Percentiles rank a stretch among this genome's conserved stretches.
These are phyloP conservation scores for Caryopteris hybrid DNA, from an alignment of 305 asterid species.

Conservation along the genomic window DNA sequence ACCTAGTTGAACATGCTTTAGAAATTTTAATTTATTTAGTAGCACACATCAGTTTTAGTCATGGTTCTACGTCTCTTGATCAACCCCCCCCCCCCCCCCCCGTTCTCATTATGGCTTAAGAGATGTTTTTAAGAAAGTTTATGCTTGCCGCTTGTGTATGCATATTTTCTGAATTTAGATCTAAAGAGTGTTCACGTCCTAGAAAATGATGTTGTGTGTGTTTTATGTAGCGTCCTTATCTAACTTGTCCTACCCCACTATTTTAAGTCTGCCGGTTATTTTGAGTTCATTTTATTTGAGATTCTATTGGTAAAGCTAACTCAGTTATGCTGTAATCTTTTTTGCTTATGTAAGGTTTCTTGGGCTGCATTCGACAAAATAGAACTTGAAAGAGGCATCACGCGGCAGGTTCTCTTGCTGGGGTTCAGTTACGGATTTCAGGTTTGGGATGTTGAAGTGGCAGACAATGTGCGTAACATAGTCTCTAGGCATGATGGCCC, in stretches of 20 bases:
- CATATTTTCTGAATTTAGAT: too few species aligned
- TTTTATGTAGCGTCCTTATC: too few species aligned
- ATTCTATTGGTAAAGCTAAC: conserved; percentile 1
- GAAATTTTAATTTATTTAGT: too few species aligned
- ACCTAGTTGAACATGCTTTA: too few species aligned
- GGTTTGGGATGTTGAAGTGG: conserved; percentile 93
- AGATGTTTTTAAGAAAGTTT: too few species aligned
- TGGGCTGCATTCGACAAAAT: conserved; percentile 93
- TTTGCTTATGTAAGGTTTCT: conserved; percentile 45
- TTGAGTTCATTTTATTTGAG: not conserved
- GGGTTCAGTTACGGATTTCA: conserved; percentile 81
- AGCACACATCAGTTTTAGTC: too few species aligned
- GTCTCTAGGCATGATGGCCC: conserved; percentile 91
- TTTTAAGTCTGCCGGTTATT: not conserved
- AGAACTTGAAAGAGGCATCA: conserved; percentile 39
- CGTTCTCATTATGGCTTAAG: too few species aligned
- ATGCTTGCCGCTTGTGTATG: too few species aligned
- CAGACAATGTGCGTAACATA: conserved; percentile 66
- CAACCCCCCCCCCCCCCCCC: too few species aligned
- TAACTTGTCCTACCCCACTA: not conserved
- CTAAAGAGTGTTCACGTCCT: too few species aligned
- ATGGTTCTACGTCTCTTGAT: too few species aligned
- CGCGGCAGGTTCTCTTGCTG: conserved; percentile 46
- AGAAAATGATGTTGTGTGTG: too few species aligned
- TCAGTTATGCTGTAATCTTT: not conserved